A percentile compares a stretch with the other conserved stretches of the same genome.
Evolutionary conservation across 495 filamentous ascomycete genomes (phyloP).

Genomic region (Parathielavia hyrcaniae): DNA sequence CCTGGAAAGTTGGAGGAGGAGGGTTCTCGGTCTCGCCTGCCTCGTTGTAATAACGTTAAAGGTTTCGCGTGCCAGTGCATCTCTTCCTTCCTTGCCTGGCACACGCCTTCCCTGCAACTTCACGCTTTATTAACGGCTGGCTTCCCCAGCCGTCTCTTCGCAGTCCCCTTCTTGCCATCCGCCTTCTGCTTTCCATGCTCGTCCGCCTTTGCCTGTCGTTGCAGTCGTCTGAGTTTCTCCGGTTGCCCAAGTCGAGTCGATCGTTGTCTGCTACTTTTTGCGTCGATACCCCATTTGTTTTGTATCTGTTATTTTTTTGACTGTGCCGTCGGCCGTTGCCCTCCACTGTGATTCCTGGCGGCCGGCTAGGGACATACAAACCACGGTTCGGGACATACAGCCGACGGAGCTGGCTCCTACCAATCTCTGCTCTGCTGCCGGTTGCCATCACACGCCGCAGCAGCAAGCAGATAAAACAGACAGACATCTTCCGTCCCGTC

Average conservation of each 20-base stretch:
- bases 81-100: slow-evolving; percentile 6
- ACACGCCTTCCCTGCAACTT: not conserved
- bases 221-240: not conserved
- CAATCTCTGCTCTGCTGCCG: slow-evolving; percentile 5
- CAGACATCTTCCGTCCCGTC: slow-evolving; percentile 7
- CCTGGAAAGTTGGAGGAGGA: slow-evolving; percentile 13
- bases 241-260: slow-evolving; percentile 6
- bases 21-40: slow-evolving; percentile 13
- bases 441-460: not conserved
- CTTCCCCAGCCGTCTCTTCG: slow-evolving; percentile 4
- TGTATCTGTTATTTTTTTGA: slow-evolving; percentile 1
- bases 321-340: slow-evolving; percentile 7
- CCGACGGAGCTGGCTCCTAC: slow-evolving; percentile 9
- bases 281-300: not conserved
- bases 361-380: slow-evolving; percentile 18
- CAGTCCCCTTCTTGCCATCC: slow-evolving; percentile 17
- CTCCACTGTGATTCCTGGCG: slow-evolving; percentile 12
- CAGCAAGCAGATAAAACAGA: slow-evolving; percentile 15
- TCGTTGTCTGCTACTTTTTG: slow-evolving; percentile 13
- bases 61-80: not conserved
- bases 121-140: not conserved
- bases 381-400: slow-evolving; percentile 19
- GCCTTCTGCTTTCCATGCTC: slow-evolving; percentile 5
- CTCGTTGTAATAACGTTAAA: not conserved
- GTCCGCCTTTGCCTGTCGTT: slow-evolving; percentile 5